Percentiles rank a stretch among this genome's conserved stretches.
Evolutionary conservation across 306 rosid species (phyloP).

Genomic region (Vicia sativa): DNA sequence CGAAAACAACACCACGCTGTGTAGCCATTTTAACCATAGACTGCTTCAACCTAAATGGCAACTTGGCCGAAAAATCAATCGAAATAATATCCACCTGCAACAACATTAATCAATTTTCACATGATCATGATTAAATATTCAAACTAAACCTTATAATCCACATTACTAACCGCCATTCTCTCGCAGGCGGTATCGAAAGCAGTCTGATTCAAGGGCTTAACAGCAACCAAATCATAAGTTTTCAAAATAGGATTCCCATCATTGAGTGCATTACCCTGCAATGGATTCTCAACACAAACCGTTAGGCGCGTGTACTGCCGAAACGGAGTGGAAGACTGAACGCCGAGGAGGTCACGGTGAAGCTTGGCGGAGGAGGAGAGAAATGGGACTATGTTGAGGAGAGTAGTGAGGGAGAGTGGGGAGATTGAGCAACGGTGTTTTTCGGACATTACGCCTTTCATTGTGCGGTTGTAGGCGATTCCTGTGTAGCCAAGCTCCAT

Average conservation of each 20-base stretch:
- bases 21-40: constrained; percentile 67
- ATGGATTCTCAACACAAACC: constrained; percentile 49
- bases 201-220: constrained; percentile 63
- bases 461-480: constrained; percentile 79
- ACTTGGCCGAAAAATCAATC: constrained; percentile 69
- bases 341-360: constrained; percentile 71
- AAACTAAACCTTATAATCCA: neutral
- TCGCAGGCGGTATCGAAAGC: constrained; percentile 75
- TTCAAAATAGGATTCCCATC: constrained; percentile 79
- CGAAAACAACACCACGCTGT: constrained; percentile 87
- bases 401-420: constrained; percentile 61
- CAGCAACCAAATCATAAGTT: constrained; percentile 80
- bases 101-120: constrained; percentile 2
- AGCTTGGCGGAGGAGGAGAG: constrained; percentile 64
- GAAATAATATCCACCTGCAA: constrained; percentile 79
- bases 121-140: neutral
- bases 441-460: constrained; percentile 89
- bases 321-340: constrained; percentile 66
- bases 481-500: constrained; percentile 91
- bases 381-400: constrained; percentile 67
- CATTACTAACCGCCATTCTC: constrained; percentile 63
- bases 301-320: constrained; percentile 92
- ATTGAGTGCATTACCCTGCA: constrained; percentile 63
- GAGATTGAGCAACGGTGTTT: constrained; percentile 74
- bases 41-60: constrained; percentile 75